Conservation (phyloP, 805 yeast species). For the Yarrowia divulgata region DNA sequence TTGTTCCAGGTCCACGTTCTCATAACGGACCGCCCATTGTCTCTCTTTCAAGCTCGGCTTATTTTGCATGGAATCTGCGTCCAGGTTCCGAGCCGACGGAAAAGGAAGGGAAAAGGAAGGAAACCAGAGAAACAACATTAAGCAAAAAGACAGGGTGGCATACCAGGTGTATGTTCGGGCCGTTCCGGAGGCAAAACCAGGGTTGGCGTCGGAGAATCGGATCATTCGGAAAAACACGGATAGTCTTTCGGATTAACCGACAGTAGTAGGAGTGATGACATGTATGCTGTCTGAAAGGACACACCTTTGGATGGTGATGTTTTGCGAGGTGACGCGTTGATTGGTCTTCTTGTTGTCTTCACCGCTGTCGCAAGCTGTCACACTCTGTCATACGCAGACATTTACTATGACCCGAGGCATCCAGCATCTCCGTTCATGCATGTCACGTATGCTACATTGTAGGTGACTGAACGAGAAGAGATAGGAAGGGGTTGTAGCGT, state of each 20-base stretch:
- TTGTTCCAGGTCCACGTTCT: too few relatives aligned
- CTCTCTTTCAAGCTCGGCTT: background rate
- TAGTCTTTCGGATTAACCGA: background rate
- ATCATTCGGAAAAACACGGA: slow-evolving; percentile 1
- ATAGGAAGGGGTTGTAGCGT: too few relatives aligned
- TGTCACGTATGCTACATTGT: background rate
- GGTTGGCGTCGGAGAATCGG: background rate
- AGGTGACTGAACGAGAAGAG: too few relatives aligned
- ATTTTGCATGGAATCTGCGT: slow-evolving; percentile 11
- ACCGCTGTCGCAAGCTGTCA: too few relatives aligned
- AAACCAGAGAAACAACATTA: background rate
- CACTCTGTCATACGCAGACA: background rate
- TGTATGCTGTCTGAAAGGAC: too few relatives aligned
- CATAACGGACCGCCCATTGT: too few relatives aligned
- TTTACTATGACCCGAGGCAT: background rate
- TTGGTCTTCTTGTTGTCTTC: too few relatives aligned
- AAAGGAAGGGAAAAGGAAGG: slow-evolving; percentile 4
- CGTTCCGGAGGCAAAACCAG: background rate
- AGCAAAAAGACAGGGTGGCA: background rate
- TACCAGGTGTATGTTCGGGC: slow-evolving; percentile 10
- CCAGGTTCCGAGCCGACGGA: background rate
- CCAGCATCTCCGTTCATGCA: background rate
- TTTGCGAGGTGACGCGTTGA: too few relatives aligned
- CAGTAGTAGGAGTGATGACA: background rate
- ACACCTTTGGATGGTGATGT: too few relatives aligned